Percentiles rank a stretch among this genome's conserved stretches.
Evolutionary conservation across 2,329 filamentous ascomycete genomes (phyloP).

Genomic region (Venturia aucupariae): DNA sequence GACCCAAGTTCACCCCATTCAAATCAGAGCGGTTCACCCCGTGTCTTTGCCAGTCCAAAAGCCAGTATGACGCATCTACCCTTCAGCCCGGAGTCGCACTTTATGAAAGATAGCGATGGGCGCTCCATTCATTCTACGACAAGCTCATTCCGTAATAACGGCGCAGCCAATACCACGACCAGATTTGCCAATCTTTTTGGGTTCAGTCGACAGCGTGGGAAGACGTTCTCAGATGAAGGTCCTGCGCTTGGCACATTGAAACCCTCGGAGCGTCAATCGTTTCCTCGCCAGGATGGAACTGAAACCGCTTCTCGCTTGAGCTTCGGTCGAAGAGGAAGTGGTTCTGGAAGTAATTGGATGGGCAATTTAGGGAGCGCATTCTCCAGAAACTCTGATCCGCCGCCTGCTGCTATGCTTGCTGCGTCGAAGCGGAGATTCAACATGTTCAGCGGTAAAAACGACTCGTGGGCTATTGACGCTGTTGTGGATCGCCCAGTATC

Average conservation of each 20-base stretch:
- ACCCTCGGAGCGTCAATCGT: conserved; percentile 64
- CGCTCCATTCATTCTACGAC: conserved; percentile 38
- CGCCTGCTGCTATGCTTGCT: conserved; percentile 17
- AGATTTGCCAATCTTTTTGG: conserved; percentile 52
- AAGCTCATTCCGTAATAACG: conserved; percentile 36
- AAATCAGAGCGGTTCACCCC: conserved; percentile 34
- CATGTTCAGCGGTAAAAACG: conserved; percentile 44
- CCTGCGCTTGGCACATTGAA: conserved; percentile 61
- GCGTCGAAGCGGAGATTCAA: conserved; percentile 37
- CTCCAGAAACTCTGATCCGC: conserved; percentile 17
- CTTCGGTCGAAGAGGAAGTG: conserved; percentile 41
- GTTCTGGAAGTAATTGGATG: conserved; percentile 47
- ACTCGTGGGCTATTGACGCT: conserved; percentile 38
- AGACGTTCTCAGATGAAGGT: conserved; percentile 51
- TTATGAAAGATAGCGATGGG: conserved; percentile 31
- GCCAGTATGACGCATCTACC: conserved; percentile 36
- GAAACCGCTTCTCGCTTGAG: conserved; percentile 32
- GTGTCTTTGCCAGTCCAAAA: conserved; percentile 38
- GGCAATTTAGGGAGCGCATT: conserved; percentile 33
- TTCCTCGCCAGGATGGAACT: conserved; percentile 50
- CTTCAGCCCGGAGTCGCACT: conserved; percentile 6
- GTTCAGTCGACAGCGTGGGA: conserved; percentile 53
- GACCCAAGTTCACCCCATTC: conserved; percentile 36
- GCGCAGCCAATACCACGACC: conserved; percentile 35
- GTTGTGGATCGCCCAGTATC: conserved; percentile 33